Evolutionary conservation across 352 stramenopile species (phyloP).

Genomic region (Phytophthora pistaciae): DNA sequence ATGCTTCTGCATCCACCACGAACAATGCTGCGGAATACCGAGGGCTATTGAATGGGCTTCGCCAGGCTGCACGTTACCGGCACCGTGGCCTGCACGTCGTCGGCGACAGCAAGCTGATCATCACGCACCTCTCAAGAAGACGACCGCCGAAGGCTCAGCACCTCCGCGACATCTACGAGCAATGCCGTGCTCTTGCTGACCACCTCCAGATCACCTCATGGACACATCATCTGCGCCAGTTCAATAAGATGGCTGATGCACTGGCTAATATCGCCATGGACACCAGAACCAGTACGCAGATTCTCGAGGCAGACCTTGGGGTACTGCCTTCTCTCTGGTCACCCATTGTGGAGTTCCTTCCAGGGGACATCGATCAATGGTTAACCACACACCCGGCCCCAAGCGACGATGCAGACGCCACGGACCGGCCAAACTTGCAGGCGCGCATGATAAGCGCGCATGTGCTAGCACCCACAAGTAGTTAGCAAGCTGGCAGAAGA

Average conservation of each 20-base stretch:
- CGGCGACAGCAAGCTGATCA: not conserved
- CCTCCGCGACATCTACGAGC: not conserved
- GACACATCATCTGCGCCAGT: not conserved
- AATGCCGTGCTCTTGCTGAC: no score
- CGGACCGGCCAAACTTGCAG: not conserved
- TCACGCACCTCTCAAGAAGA: not conserved
- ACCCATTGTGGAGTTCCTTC: not conserved
- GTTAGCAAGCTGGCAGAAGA: not conserved
- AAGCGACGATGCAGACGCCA: not conserved
- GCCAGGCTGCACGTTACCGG: not conserved
- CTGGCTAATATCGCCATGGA: not conserved
- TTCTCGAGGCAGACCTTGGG: no score
- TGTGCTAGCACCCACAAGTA: not conserved
- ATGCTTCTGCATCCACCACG: not conserved
- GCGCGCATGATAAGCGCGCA: not conserved
- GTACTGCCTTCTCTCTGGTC: no score
- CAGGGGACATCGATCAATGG: not conserved
- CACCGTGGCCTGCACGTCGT: not conserved
- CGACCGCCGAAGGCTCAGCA: not conserved
- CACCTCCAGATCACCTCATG: not conserved
- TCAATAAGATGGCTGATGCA: not conserved
- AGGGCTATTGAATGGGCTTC: not conserved
- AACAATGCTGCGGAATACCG: not conserved
- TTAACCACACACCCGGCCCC: not conserved
- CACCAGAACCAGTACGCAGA: not conserved